A percentile compares a stretch with the other conserved stretches of the same genome.
phyloP scores from a whole-genome alignment of 805 yeast species.

The Schwanniomyces sp. region DNA sequence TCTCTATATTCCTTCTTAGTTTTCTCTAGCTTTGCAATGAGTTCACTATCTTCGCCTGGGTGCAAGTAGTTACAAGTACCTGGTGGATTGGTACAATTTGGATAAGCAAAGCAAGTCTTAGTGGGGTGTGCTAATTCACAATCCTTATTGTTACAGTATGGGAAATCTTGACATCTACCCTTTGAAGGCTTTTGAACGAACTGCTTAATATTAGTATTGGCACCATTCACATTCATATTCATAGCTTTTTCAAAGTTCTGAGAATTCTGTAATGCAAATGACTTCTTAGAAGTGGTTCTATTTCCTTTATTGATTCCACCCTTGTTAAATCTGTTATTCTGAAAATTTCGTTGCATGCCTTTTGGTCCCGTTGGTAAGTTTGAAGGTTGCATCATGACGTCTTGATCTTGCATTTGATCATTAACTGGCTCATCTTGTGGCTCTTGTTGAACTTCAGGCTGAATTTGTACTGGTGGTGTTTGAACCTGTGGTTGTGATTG shows the following conservation, averaged over 20 bases:
- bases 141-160: constrained; percentile 65
- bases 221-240: constrained; percentile 27
- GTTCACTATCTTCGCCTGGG: constrained; percentile 78
- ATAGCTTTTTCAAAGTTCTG: constrained; percentile 43
- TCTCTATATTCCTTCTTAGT: constrained; percentile 53
- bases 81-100: constrained; percentile 73
- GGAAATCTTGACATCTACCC: constrained; percentile 70
- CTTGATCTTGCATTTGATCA: neutral
- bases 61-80: constrained; percentile 85
- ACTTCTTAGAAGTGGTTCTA: constrained; percentile 19
- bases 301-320: constrained; percentile 24
- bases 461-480: constrained; percentile 3
- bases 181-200: constrained; percentile 49
- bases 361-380: constrained; percentile 7
- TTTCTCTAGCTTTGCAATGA: constrained; percentile 66
- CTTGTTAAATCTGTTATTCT: neutral
- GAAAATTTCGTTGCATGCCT: constrained; percentile 2
- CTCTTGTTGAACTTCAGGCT: constrained; percentile 5
- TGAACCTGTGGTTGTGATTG: constrained; percentile 3
- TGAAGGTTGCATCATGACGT: neutral
- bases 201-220: constrained; percentile 23
- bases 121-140: constrained; percentile 84
- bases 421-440: constrained; percentile 5
- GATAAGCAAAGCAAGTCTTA: constrained; percentile 68
- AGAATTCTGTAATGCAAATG: constrained; percentile 37